phyloP scores from a whole-genome alignment of 2,329 filamentous ascomycete species.

The Pseudodiploospora longispora region DNA sequence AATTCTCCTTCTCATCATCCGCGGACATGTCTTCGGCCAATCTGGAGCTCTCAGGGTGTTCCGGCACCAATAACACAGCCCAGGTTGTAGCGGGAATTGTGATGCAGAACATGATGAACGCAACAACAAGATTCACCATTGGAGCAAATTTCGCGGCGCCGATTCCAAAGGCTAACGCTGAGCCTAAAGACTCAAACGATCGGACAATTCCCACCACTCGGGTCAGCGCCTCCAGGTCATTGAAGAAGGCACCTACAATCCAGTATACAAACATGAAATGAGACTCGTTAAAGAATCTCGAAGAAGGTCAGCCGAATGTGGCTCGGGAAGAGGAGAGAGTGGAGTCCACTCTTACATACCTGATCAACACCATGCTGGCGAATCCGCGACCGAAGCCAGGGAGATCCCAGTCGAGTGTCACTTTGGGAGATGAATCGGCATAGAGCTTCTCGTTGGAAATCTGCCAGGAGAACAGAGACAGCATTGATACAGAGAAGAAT shows the following conservation, averaged over 20 bases:
- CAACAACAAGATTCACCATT: constrained; percentile 40
- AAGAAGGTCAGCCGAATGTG: background rate
- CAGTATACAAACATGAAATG: constrained; percentile 46
- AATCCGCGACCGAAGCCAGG: constrained; percentile 38
- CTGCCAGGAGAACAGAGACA: constrained; percentile 38
- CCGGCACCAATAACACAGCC: constrained; percentile 29
- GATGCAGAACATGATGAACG: constrained; percentile 39
- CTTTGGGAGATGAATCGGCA: background rate
- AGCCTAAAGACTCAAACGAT: constrained; percentile 40
- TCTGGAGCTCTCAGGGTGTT: constrained; percentile 9
- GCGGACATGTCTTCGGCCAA: background rate
- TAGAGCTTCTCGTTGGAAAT: constrained; percentile 31
- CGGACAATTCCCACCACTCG: constrained; percentile 39
- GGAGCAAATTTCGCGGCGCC: constrained; percentile 36
- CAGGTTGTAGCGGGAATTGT: constrained; percentile 28
- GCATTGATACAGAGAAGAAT: constrained; percentile 33
- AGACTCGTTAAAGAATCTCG: constrained; percentile 40
- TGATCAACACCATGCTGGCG: constrained; percentile 37
- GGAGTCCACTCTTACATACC: constrained; percentile 19
- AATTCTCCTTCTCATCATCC: background rate
- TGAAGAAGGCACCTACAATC: constrained; percentile 41
- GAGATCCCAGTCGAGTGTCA: constrained; percentile 38
- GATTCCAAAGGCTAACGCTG: constrained; percentile 37
- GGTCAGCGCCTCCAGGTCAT: constrained; percentile 43
- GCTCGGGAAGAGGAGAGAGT: too few species aligned